Conservation (phyloP, 805 yeast species). For the Pichia manshurica region DNA sequence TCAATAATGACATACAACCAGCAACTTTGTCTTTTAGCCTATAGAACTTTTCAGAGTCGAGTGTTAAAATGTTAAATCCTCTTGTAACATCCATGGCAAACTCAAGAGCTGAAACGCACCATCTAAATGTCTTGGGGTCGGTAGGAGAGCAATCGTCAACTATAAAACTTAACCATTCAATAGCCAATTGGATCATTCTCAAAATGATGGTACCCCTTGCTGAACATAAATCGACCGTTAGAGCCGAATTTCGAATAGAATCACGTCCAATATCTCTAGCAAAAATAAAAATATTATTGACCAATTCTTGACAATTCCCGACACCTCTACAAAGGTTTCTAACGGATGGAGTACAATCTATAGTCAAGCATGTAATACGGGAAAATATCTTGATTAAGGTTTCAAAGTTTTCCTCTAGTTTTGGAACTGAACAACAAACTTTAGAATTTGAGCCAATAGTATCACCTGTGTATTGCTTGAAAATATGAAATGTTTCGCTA, state of each 20-base stretch:
- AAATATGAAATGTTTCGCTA: slow-evolving; percentile 48
- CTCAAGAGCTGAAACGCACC: slow-evolving; percentile 95
- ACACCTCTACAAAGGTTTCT: slow-evolving; percentile 50
- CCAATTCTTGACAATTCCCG: slow-evolving; percentile 66
- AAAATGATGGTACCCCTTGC: slow-evolving; percentile 64
- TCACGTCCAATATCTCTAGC: slow-evolving; percentile 78
- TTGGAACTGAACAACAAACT: slow-evolving; percentile 62
- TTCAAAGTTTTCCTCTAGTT: slow-evolving; percentile 67
- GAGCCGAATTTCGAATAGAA: slow-evolving; percentile 56
- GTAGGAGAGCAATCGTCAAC: slow-evolving; percentile 94
- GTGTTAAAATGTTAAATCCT: slow-evolving; percentile 79
- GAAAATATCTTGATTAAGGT: slow-evolving; percentile 61
- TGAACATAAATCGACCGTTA: slow-evolving; percentile 29
- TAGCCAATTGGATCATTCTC: slow-evolving; percentile 66
- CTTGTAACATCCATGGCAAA: slow-evolving; percentile 92
- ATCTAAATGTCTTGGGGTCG: slow-evolving; percentile 83
- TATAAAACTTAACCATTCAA: slow-evolving; percentile 88
- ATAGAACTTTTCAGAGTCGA: slow-evolving; percentile 71
- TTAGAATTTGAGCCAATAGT: slow-evolving; percentile 48
- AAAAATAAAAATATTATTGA: slow-evolving; percentile 68
- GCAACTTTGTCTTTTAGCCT: slow-evolving; percentile 77
- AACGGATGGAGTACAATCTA: slow-evolving; percentile 52
- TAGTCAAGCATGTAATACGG: slow-evolving; percentile 57
- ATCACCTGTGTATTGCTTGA: slow-evolving; percentile 53
- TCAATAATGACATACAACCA: slow-evolving; percentile 86